A percentile compares a stretch with the other conserved stretches of the same genome.
These are phyloP conservation scores for Trichosporon inkin DNA, from an alignment of 1,284 basidiomycete genomes.

Conservation along the genomic window DNA sequence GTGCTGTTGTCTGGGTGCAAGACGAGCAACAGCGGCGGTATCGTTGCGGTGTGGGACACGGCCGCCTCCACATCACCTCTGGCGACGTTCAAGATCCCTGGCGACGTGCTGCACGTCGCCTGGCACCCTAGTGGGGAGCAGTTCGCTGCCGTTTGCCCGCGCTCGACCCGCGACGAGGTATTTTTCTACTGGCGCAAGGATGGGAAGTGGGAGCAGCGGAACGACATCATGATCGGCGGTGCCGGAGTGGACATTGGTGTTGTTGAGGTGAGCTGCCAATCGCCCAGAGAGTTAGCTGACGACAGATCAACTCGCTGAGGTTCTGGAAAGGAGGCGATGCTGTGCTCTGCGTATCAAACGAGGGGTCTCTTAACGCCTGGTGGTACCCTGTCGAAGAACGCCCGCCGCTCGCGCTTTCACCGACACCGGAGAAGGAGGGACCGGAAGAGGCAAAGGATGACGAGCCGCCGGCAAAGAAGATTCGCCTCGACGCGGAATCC, in stretches of 20 bases:
- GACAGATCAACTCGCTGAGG: slow-evolving; percentile 41
- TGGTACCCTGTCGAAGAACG: slow-evolving; percentile 31
- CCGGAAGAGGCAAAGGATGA: slow-evolving; percentile 11
- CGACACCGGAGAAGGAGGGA: slow-evolving; percentile 8
- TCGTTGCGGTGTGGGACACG: slow-evolving; percentile 41
- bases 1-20: slow-evolving; percentile 42
- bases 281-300: slow-evolving; percentile 14
- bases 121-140: slow-evolving; percentile 43
- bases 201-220: slow-evolving; percentile 33
- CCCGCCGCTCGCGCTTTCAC: slow-evolving; percentile 5
- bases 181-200: slow-evolving; percentile 32
- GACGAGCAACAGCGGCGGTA: slow-evolving; percentile 21
- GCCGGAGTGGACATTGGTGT: slow-evolving; percentile 29
- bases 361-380: slow-evolving; percentile 43
- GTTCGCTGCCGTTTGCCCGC: slow-evolving; percentile 40
- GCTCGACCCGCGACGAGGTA: slow-evolving; percentile 34
- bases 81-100: slow-evolving; percentile 33
- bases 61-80: slow-evolving; percentile 19
- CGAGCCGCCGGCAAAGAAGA: slow-evolving; percentile 16
- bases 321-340: slow-evolving; percentile 38
- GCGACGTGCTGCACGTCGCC: slow-evolving; percentile 39
- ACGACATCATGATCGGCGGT: slow-evolving; percentile 37
- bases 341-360: slow-evolving; percentile 41
- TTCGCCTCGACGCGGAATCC: neutral
- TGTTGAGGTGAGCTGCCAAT: slow-evolving; percentile 36